Base-by-base conservation (phyloP, 2,329 filamentous ascomycete species). In the Penicillium sp. region DNA sequence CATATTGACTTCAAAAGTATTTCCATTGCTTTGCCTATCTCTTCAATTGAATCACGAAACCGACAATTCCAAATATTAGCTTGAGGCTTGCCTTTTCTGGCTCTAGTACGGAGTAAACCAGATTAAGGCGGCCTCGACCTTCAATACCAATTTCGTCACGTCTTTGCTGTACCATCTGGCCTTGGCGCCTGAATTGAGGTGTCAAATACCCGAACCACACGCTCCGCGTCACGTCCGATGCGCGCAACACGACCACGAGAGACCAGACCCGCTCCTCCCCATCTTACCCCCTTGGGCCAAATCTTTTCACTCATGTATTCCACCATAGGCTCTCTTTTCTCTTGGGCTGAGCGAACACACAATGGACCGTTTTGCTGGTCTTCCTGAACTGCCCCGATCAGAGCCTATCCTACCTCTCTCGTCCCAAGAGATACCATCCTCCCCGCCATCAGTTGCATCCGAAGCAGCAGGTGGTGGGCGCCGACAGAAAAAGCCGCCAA, bases 401-500 rank as follows among this genome's bases (percentile, higher is more conserved):
- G 73, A 76, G 53, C 73, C 73, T 50, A 67, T 72, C 47, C 66
- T 71, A 49, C 69, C 67, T 65, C 58, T 60, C 24, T 69, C 70
- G 27, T 65, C 63, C 37, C 70, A 73, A 56, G 72, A 75, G 46
- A 66, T 77, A 58, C 76, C 76, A 41, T 78, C 77, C 44, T 78
- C 77, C 61, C 77, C 77, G 55, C 76, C 77, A 47, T 76, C 76
- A 33, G 71, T 77, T 61, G 69, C 70, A 55, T 77, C 75, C 36
- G 74, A 77, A 67, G 67, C 69, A 67, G 67, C 69, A 64, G 74
- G 69, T 31, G 59, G 67, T 58, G 69, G 73, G 55, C 74, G 71
- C 58, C 77, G 76, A 64, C 72, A 69, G 54, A 75, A 74, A 68
- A 80, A 78, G 61, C 77, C 76, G 51, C 80, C 80, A 46, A 77